These are phyloP conservation scores for Trichoderma afroharzianum DNA, from an alignment of 2,329 filamentous ascomycete species.

Conservation along the genomic window DNA sequence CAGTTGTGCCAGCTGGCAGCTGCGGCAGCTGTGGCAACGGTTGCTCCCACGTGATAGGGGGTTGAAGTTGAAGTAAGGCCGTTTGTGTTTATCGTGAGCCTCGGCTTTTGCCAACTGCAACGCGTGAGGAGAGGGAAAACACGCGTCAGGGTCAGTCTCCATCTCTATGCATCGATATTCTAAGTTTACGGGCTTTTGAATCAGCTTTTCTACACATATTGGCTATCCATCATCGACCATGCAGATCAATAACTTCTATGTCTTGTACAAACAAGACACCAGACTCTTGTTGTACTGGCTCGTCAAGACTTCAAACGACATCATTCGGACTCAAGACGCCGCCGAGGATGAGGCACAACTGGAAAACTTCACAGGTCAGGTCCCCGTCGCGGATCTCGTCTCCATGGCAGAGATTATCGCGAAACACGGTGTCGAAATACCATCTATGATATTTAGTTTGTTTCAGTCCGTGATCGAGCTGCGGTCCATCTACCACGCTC, in stretches of 20 bases:
- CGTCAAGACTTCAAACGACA: constrained; percentile 35
- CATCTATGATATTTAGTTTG: constrained; percentile 32
- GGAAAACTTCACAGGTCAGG: constrained; percentile 38
- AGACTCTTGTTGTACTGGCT: constrained; percentile 38
- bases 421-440: constrained; percentile 31
- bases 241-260: constrained; percentile 30
- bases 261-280: constrained; percentile 39
- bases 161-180: neutral
- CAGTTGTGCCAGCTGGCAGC: neutral
- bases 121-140: neutral
- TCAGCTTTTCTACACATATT: neutral
- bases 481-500: constrained; percentile 26
- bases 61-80: neutral
- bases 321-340: constrained; percentile 28
- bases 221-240: constrained; percentile 34
- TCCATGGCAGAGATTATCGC: constrained; percentile 40
- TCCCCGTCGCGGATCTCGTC: constrained; percentile 35
- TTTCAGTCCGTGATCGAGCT: constrained; percentile 39
- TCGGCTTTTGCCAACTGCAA: neutral
- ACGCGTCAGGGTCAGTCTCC: neutral
- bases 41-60: neutral
- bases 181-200: neutral
- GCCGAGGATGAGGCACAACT: constrained; percentile 17
- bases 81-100: neutral
- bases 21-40: neutral